These are phyloP conservation scores for Volutella citrinella DNA, from an alignment of 2,329 filamentous ascomycete genomes.

Conservation along the genomic window DNA sequence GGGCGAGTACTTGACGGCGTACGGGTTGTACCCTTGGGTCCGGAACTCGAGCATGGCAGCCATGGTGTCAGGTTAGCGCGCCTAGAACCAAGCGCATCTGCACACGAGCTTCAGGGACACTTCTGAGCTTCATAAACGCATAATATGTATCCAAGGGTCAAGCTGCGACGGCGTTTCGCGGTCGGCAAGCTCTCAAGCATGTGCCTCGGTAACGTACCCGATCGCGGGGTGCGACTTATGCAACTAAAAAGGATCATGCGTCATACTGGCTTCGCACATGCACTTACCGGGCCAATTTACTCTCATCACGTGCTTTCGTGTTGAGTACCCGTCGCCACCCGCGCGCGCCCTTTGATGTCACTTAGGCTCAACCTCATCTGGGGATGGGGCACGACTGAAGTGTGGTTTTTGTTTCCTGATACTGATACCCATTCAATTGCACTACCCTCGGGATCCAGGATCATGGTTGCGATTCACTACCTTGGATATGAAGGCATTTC, in stretches of 20 bases:
- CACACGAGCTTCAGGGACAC: too few relatives aligned
- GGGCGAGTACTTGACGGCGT: slow-evolving; percentile 96
- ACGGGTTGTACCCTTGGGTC: slow-evolving; percentile 91
- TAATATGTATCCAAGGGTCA: too few relatives aligned
- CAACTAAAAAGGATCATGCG: slow-evolving; percentile 13
- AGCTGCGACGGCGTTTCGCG: slow-evolving; percentile 6
- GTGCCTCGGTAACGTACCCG: slow-evolving; percentile 32
- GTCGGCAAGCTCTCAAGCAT: slow-evolving; percentile 22
- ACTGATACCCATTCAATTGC: too few relatives aligned
- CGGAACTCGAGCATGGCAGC: slow-evolving; percentile 87
- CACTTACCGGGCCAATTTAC: slow-evolving; percentile 12
- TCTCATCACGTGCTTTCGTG: slow-evolving; percentile 27
- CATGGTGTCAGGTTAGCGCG: slow-evolving; percentile 27
- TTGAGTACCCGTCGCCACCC: slow-evolving; percentile 8
- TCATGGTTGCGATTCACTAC: background rate
- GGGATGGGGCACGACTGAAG: too few relatives aligned
- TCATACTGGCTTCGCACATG: slow-evolving; percentile 14
- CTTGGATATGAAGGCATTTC: slow-evolving; percentile 54
- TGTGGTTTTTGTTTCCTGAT: too few relatives aligned
- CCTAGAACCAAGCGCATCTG: slow-evolving; percentile 17
- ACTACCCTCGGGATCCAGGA: too few relatives aligned
- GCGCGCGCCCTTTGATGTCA: slow-evolving; percentile 10
- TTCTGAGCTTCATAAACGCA: too few relatives aligned
- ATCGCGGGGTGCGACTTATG: slow-evolving; percentile 22
- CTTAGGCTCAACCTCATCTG: too few relatives aligned